Conservation (phyloP, 352 stramenopile genomes). For the Elongisporangium undulatum region DNA sequence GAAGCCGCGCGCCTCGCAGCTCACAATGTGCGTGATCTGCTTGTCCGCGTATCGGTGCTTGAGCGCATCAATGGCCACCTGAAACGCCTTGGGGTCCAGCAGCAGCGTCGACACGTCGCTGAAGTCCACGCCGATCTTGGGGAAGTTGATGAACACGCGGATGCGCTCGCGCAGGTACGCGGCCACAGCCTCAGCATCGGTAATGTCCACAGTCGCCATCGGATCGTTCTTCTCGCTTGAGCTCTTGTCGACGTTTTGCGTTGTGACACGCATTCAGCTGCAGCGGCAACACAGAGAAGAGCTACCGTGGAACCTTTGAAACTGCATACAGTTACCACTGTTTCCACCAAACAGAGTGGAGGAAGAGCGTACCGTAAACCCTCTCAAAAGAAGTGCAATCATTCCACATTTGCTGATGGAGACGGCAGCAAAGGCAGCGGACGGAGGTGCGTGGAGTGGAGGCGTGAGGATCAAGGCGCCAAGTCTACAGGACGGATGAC, state of each 20-base stretch:
- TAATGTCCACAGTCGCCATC: slow-evolving; percentile 26
- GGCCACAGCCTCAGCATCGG: slow-evolving; percentile 46
- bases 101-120: slow-evolving; percentile 72
- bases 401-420: no score
- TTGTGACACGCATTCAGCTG: no score
- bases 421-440: no score
- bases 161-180: slow-evolving; percentile 66
- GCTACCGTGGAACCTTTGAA: no score
- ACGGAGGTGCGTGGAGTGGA: no score
- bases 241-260: no score
- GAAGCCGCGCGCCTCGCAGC: slow-evolving; percentile 72
- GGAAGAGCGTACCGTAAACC: no score
- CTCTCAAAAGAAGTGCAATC: no score
- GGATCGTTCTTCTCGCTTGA: slow-evolving; percentile 4
- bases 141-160: slow-evolving; percentile 58
- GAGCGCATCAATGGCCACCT: slow-evolving; percentile 70
- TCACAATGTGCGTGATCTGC: slow-evolving; percentile 76
- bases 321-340: no score
- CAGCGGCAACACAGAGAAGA: no score
- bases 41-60: slow-evolving; percentile 45
- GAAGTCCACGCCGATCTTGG: slow-evolving; percentile 53
- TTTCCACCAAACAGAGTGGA: no score
- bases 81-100: slow-evolving; percentile 66
- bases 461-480: no score
- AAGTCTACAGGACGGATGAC: background rate